Evolutionary conservation across 805 yeast genomes (phyloP), one percentile per base, ranked within the genome.

Genomic region (Kodamaea restingae): DNA sequence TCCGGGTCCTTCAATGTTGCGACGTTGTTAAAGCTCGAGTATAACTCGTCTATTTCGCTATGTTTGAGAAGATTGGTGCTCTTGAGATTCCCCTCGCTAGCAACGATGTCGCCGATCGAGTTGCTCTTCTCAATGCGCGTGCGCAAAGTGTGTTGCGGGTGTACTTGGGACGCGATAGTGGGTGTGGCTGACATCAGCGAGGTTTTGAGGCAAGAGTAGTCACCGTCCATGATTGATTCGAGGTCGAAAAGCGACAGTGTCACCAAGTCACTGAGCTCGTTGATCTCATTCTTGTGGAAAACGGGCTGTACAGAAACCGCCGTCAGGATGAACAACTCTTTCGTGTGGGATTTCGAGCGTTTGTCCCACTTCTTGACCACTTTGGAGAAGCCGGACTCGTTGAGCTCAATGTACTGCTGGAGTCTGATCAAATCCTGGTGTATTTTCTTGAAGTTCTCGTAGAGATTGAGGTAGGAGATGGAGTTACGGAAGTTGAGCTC

Each of bases 331-430:
- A 90, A 93, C 37, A 93, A 71, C 57, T 93, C 98, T 55, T 90
- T 88, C 5, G 96, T 88, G 50, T 87, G 95, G 2, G 96, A 86
- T 54, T 91, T 88, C 15, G 96, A 88, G 45, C 97, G 72, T 62
- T 93, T 93, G 63, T 93, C 98, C 98, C 98, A 93, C 65, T 93
- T 93, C 60, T 93, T 93, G 53, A 93, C 75, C 20, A 88, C 97
- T 63, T 93, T 93, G 15, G 95, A 81, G 61, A 93, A 93, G 10
- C 98, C 98, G 0, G 95, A 87, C 54, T 90, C 96, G 58, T 93
- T 93, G 42, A 93, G 71, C 60, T 90, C 97, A 28, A 93, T 88
- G 63, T 86, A 93, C 60, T 91, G 97, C 56, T 93, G 96, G 18
- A 93, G 69, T 43, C 95, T 74, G 46, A 84, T 85, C 46, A 93